A percentile compares a stretch with the other conserved stretches of the same genome.
phyloP scores from a whole-genome alignment of 352 stramenopile species.

The Pythium scleroteichum region DNA sequence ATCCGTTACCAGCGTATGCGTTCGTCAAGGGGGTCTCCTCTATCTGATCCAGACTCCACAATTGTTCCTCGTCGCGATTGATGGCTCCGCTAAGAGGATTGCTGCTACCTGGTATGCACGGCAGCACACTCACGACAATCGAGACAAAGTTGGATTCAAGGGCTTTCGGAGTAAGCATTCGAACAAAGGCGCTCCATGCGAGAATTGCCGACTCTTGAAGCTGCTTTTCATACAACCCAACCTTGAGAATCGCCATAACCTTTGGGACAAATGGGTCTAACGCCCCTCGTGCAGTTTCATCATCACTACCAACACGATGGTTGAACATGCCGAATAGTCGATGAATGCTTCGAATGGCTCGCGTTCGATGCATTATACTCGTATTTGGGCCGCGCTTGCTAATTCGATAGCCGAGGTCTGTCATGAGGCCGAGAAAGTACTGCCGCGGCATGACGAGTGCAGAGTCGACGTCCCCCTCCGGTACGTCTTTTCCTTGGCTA shows the following conservation, averaged over 20 bases:
- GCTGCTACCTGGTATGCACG: constrained; percentile 46
- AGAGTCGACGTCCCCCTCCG: constrained; percentile 21
- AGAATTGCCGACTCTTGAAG: constrained; percentile 64
- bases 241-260: constrained; percentile 89
- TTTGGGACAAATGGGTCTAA: constrained; percentile 87
- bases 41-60: constrained; percentile 11
- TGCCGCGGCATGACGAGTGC: constrained; percentile 64
- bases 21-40: background rate
- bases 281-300: constrained; percentile 38
- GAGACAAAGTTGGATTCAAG: constrained; percentile 84
- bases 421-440: constrained; percentile 86
- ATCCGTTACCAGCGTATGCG: background rate
- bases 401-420: constrained; percentile 70
- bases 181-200: constrained; percentile 79
- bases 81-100: background rate
- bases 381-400: constrained; percentile 36
- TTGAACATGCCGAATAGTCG: constrained; percentile 69
- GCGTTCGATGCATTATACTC: constrained; percentile 43
- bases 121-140: constrained; percentile 85
- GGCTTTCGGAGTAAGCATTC: constrained; percentile 76
- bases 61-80: constrained; percentile 1
- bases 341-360: constrained; percentile 76
- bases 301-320: constrained; percentile 28
- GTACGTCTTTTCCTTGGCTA: constrained; percentile 24
- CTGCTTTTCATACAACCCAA: constrained; percentile 55